phyloP scores from a whole-genome alignment of 2,329 filamentous ascomycete species.

The Eutypa lata region DNA sequence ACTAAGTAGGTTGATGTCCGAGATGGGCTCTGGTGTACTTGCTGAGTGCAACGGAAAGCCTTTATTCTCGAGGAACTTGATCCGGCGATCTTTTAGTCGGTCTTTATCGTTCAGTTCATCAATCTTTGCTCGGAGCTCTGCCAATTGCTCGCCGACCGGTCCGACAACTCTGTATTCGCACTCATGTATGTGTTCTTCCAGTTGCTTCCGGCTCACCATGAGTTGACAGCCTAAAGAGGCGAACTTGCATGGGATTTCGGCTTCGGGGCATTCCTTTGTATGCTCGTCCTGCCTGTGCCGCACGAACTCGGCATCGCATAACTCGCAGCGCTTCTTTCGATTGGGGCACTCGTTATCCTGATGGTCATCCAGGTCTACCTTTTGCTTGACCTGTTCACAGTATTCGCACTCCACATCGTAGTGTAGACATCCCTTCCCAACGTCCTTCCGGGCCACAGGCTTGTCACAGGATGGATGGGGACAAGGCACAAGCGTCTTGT shows the following conservation, averaged over 20 bases:
- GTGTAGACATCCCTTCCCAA: conserved; percentile 54
- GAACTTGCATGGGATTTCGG: conserved; percentile 42
- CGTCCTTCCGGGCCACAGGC: conserved; percentile 48
- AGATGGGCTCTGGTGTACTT: conserved; percentile 18
- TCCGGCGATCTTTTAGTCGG: conserved; percentile 36
- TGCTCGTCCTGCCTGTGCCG: conserved; percentile 47
- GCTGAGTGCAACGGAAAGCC: conserved; percentile 24
- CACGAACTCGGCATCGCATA: conserved; percentile 44
- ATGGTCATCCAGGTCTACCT: conserved; percentile 44
- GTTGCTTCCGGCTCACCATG: conserved; percentile 32
- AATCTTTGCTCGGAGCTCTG: conserved; percentile 48
- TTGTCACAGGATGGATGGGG: conserved; percentile 50
- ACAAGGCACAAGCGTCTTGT: conserved; percentile 54
- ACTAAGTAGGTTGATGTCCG: conserved; percentile 22
- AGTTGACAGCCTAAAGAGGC: conserved; percentile 47
- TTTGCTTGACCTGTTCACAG: conserved; percentile 49
- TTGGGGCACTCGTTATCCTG: conserved; percentile 42
- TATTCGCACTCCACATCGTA: conserved; percentile 48
- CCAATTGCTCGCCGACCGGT: conserved; percentile 44
- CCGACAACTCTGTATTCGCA: conserved; percentile 54
- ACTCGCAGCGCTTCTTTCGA: conserved; percentile 45
- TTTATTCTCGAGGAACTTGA: conserved; percentile 39
- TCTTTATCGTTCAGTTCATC: conserved; percentile 38
- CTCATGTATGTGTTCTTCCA: conserved; percentile 42
- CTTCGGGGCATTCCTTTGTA: conserved; percentile 43